Conservation (phyloP, 768 basidiomycete genomes). For the Pleurotus ostreatus region DNA sequence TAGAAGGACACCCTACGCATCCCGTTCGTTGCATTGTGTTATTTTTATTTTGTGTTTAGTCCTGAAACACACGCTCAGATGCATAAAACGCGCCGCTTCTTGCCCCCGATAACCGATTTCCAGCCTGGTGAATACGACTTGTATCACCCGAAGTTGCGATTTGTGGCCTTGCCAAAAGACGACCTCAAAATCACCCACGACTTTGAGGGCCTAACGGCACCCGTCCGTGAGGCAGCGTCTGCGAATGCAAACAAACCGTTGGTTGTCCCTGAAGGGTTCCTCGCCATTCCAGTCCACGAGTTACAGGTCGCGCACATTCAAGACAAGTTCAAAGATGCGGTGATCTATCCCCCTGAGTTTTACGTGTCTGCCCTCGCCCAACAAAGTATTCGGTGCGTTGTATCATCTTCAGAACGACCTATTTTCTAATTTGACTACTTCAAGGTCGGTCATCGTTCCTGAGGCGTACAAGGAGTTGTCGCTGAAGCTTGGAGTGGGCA, state of each 20-base stretch:
- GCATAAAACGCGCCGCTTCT: constrained; percentile 52
- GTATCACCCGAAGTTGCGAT: constrained; percentile 42
- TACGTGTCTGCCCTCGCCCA: constrained; percentile 43
- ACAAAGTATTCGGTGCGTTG: constrained; percentile 47
- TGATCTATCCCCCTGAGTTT: constrained; percentile 39
- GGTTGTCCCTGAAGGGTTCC: constrained; percentile 26
- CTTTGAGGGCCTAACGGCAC: constrained; percentile 38
- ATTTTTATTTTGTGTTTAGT: not conserved
- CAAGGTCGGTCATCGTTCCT: constrained; percentile 51
- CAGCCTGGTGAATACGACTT: constrained; percentile 46
- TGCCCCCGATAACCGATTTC: constrained; percentile 44
- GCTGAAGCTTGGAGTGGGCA: constrained; percentile 51
- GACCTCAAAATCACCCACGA: constrained; percentile 46
- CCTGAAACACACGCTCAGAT: constrained; percentile 30
- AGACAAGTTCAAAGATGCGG: constrained; percentile 44
- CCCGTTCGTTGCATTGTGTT: constrained; percentile 32
- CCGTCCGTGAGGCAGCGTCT: constrained; percentile 38
- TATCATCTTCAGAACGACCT: not conserved
- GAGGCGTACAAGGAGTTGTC: constrained; percentile 39
- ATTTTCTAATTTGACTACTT: not conserved
- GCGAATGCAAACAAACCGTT: constrained; percentile 31
- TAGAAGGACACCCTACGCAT: constrained; percentile 59
- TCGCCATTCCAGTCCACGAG: constrained; percentile 52
- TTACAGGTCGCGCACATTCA: constrained; percentile 46
- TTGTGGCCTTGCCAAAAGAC: constrained; percentile 39